A percentile compares a stretch with the other conserved stretches of the same genome.
Evolutionary conservation across 2,329 filamentous ascomycete genomes (phyloP).

Genomic region (Cryoendolithus antarcticus): DNA sequence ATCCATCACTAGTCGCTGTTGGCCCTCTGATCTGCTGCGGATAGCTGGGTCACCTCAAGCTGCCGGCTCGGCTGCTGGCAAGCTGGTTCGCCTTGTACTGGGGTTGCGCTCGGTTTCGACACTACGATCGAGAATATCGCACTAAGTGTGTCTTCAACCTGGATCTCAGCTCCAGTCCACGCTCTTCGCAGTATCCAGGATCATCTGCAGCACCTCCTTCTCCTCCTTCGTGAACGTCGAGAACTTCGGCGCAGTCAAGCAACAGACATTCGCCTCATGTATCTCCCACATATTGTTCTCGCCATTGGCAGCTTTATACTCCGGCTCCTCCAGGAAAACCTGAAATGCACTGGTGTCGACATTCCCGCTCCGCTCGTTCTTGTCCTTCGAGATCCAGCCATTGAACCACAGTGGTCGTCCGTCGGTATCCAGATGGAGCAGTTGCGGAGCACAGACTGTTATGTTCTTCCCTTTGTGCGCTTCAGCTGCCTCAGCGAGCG

Average conservation of each 20-base stretch:
- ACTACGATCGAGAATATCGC: too few species aligned
- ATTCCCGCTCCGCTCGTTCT: constrained; percentile 27
- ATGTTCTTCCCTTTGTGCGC: constrained; percentile 10
- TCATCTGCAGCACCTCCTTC: constrained; percentile 18
- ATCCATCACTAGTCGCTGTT: too few species aligned
- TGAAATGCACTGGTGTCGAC: constrained; percentile 27
- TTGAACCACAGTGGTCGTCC: constrained; percentile 37
- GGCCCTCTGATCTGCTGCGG: too few species aligned
- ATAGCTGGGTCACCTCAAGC: too few species aligned
- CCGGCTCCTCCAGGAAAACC: constrained; percentile 22
- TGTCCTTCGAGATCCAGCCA: constrained; percentile 33
- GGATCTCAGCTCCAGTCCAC: too few species aligned
- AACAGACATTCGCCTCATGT: constrained; percentile 25
- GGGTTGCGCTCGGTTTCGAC: too few species aligned
- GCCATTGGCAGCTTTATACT: constrained; percentile 10
- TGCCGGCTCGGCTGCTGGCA: too few species aligned
- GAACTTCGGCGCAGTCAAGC: constrained; percentile 20
- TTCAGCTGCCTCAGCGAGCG: background rate
- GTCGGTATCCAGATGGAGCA: constrained; percentile 31
- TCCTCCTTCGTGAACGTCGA: constrained; percentile 18
- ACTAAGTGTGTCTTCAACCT: too few species aligned
- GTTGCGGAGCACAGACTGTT: constrained; percentile 33
- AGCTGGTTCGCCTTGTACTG: too few species aligned
- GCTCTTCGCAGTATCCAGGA: constrained; percentile 15
- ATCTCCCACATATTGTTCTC: constrained; percentile 22